Conservation (phyloP, 805 yeast genomes). For the Sugiyamaella marilandica region DNA sequence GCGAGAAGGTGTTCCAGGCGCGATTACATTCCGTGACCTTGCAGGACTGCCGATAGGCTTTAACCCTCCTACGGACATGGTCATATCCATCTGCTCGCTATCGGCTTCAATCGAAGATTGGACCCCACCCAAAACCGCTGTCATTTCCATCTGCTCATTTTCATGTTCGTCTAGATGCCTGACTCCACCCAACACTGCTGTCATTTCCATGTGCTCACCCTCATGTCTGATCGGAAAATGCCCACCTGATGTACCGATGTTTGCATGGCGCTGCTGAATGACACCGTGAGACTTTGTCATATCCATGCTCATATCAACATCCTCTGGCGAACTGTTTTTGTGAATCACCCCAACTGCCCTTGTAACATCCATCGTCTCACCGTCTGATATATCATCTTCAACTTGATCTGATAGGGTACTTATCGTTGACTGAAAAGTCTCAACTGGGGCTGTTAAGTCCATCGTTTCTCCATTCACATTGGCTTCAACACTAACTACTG, state of each 20-base stretch:
- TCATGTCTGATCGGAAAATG: background rate
- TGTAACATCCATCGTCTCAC: conserved; percentile 14
- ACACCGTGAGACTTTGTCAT: background rate
- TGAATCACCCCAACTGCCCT: background rate
- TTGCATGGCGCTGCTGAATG: background rate
- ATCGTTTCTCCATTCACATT: conserved; percentile 3
- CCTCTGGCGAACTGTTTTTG: background rate
- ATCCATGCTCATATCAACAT: background rate
- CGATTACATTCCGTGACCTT: background rate
- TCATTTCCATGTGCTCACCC: conserved; percentile 1
- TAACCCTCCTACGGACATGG: conserved; percentile 10
- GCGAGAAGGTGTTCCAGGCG: conserved; percentile 10
- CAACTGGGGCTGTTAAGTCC: conserved; percentile 6
- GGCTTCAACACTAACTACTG: background rate
- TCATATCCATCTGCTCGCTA: conserved; percentile 12
- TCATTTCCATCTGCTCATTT: conserved; percentile 14
- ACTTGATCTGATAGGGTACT: too few relatives aligned
- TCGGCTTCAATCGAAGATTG: background rate
- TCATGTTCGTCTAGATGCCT: background rate
- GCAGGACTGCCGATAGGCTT: background rate
- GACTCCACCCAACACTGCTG: conserved; percentile 1
- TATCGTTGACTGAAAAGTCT: too few relatives aligned
- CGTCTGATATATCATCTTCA: background rate
- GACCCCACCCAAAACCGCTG: background rate
- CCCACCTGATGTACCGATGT: background rate